Percentiles rank a stretch among this genome's conserved stretches.
Conservation (phyloP, 1,284 basidiomycete genomes). For the Pyrrhoderma noxium region DNA sequence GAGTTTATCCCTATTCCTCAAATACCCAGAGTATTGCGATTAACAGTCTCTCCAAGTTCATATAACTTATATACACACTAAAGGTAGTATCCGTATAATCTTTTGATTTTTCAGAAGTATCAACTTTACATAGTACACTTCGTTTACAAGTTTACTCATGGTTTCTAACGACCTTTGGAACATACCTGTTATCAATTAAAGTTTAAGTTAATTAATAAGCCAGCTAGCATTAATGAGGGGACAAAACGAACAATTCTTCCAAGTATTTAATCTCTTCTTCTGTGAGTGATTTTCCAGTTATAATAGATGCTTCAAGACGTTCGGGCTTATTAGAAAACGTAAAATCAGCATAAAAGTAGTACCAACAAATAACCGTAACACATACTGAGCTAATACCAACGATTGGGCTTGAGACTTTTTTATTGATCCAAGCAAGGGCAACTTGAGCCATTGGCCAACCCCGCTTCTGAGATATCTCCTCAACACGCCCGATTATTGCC, state of each 20-base stretch:
- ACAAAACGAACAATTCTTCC: conserved; percentile 19
- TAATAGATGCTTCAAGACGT: conserved; percentile 15
- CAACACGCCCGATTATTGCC: conserved; percentile 25
- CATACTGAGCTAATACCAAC: conserved; percentile 22
- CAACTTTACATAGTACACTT: too few species aligned
- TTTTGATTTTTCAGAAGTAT: too few species aligned
- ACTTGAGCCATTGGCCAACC: conserved; percentile 26
- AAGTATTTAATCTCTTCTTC: conserved; percentile 22
- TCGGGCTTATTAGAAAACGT: conserved; percentile 7
- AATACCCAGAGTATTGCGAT: too few species aligned
- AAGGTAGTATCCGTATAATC: too few species aligned
- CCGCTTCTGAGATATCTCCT: conserved; percentile 26
- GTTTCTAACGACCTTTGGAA: conserved; percentile 2
- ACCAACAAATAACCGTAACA: background rate
- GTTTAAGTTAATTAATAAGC: too few species aligned
- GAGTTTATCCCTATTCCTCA: too few species aligned
- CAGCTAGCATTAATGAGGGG: background rate
- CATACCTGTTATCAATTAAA: too few species aligned
- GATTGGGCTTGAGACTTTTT: conserved; percentile 25
- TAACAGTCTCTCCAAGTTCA: too few species aligned
- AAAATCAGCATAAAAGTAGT: background rate
- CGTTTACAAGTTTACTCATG: too few species aligned
- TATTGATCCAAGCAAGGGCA: conserved; percentile 25
- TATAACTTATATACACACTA: too few species aligned
- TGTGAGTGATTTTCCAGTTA: conserved; percentile 16